These are phyloP conservation scores for Pseudogymnoascus sp. DNA, from an alignment of 2,329 filamentous ascomycete genomes.

Conservation along the genomic window DNA sequence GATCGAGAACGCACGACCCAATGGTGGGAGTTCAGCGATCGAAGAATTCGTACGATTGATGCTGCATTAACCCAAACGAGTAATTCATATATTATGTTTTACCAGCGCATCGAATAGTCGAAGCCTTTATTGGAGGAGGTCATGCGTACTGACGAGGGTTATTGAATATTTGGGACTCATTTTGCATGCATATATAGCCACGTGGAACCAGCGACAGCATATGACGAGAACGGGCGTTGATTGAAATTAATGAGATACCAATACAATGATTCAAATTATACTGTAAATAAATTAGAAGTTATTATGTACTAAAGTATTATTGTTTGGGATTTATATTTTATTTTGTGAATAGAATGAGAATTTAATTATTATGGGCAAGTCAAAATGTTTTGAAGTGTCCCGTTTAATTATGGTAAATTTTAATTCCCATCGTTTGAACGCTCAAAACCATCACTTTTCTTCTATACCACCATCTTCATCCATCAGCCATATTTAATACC, in stretches of 20 bases:
- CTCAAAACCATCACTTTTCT: neutral
- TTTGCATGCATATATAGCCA: slow-evolving; percentile 4
- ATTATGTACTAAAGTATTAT: neutral
- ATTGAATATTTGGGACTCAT: slow-evolving; percentile 1
- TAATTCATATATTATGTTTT: slow-evolving; percentile 13
- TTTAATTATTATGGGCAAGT: neutral
- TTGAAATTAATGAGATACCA: slow-evolving; percentile 9
- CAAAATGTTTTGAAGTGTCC: neutral
- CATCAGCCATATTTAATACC: neutral
- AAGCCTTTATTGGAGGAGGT: neutral
- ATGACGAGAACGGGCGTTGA: neutral
- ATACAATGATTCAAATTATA: neutral
- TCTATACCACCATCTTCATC: neutral
- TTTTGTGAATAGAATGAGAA: neutral
- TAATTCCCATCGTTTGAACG: neutral
- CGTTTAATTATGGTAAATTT: neutral
- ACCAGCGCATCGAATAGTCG: slow-evolving; percentile 10
- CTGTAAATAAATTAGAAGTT: neutral
- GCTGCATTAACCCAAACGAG: slow-evolving; percentile 9
- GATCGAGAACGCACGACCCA: slow-evolving; percentile 17
- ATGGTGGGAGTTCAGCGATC: slow-evolving; percentile 10
- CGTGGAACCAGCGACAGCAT: slow-evolving; percentile 1
- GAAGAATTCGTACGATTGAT: slow-evolving; percentile 8
- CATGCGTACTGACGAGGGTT: neutral
- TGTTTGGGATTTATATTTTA: neutral